Evolutionary conservation across 345 rosid genomes (phyloP).

Genomic region (Populus davidiana): DNA sequence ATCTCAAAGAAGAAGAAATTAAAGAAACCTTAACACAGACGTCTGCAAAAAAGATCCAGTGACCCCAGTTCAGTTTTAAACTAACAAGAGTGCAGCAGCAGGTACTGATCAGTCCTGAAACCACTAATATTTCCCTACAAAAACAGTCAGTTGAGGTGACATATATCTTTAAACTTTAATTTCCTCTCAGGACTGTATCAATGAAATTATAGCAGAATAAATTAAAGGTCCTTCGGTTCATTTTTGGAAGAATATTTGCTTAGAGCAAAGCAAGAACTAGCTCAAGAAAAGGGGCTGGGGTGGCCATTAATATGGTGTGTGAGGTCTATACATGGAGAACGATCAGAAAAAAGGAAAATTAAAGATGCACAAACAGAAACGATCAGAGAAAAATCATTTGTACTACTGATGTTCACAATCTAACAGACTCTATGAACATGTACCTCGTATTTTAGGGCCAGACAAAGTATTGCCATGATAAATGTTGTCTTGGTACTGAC

Average conservation of each 20-base stretch:
- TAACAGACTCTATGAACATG: not conserved
- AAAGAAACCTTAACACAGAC: not conserved
- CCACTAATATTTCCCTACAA: not conserved
- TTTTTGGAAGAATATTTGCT: not conserved
- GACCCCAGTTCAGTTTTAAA: not conserved
- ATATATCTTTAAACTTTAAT: not conserved
- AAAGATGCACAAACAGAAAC: not conserved
- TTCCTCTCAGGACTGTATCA: not conserved
- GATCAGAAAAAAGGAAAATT: not conserved
- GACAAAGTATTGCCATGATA: slow-evolving; percentile 12
- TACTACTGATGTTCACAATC: not conserved
- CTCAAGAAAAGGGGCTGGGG: not conserved
- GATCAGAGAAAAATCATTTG: not conserved
- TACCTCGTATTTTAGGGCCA: slow-evolving; percentile 18
- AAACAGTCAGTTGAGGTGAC: not conserved
- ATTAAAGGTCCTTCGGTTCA: not conserved
- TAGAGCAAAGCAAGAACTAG: not conserved
- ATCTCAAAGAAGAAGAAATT: no score
- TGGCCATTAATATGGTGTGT: not conserved
- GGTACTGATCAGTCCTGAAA: not conserved
- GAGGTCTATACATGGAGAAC: not conserved
- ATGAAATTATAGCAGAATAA: not conserved
- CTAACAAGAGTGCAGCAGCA: not conserved
- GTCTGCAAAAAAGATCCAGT: not conserved
- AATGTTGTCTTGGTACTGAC: slow-evolving; percentile 8